Conservation (phyloP, 176 grass and related monocot species). For the Luzula sylvatica region DNA sequence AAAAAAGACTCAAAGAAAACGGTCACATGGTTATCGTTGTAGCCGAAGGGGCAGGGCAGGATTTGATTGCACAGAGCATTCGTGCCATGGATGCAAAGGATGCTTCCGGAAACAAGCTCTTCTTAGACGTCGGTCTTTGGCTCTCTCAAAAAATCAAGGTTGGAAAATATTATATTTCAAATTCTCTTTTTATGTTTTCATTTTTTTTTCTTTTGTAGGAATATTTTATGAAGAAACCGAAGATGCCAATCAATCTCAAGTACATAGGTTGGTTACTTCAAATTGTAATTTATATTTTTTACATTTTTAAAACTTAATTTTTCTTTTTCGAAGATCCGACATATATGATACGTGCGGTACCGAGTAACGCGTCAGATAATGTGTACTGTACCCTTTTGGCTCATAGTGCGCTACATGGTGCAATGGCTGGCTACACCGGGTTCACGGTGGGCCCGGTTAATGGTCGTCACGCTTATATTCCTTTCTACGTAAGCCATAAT, state of each 20-base stretch:
- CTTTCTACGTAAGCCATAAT: conserved; percentile 59
- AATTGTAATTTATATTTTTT: too few relatives aligned
- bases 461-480: conserved; percentile 88
- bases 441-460: conserved; percentile 81
- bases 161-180: too few relatives aligned
- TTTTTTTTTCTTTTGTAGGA: conserved; percentile 35
- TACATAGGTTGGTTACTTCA: conserved; percentile 40
- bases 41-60: conserved; percentile 94
- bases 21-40: conserved; percentile 97
- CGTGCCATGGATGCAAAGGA: conserved; percentile 53
- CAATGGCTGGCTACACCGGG: conserved; percentile 92
- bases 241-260: conserved; percentile 78
- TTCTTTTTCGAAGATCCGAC: conserved; percentile 31
- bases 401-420: conserved; percentile 72
- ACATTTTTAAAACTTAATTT: neutral
- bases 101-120: conserved; percentile 95
- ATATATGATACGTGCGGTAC: conserved; percentile 84
- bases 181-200: too few relatives aligned
- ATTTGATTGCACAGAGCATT: conserved; percentile 72
- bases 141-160: conserved; percentile 97
- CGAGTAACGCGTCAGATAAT: conserved; percentile 81
- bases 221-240: conserved; percentile 60
- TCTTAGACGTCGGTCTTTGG: conserved; percentile 94
- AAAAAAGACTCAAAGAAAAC: conserved; percentile 80
- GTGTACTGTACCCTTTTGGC: conserved; percentile 87